phyloP scores from a whole-genome alignment of 2,329 filamentous ascomycete genomes.

The Microsporum audouinii region DNA sequence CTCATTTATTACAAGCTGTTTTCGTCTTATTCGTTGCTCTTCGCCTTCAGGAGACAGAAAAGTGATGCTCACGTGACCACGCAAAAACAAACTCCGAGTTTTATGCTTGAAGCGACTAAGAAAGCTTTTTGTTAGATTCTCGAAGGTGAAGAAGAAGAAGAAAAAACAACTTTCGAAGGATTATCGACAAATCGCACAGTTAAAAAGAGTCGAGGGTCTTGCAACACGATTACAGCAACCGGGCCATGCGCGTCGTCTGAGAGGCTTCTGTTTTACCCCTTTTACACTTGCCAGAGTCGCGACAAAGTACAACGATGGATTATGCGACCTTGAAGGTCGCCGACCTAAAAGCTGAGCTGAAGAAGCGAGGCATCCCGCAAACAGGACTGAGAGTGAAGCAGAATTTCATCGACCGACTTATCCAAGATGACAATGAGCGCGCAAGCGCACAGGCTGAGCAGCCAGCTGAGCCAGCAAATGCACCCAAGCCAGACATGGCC shows the following conservation, averaged over 20 bases:
- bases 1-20: neutral
- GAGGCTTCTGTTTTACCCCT: neutral
- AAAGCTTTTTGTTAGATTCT: neutral
- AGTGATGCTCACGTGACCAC: neutral
- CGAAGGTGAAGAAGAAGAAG: neutral
- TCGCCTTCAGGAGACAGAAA: neutral
- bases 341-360: slow-evolving; percentile 64
- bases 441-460: slow-evolving; percentile 22
- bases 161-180: neutral
- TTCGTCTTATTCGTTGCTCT: neutral
- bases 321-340: slow-evolving; percentile 57
- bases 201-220: neutral
- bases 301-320: slow-evolving; percentile 28
- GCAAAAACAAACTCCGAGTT: neutral
- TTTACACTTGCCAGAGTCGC: neutral
- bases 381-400: slow-evolving; percentile 60
- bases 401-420: slow-evolving; percentile 52
- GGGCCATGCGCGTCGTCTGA: neutral
- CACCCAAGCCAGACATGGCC: neutral
- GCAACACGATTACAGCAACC: neutral
- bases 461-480: slow-evolving; percentile 9
- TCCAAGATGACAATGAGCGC: slow-evolving; percentile 21
- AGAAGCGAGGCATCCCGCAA: slow-evolving; percentile 56
- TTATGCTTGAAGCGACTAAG: neutral
- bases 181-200: neutral